Base-by-base conservation (phyloP, 768 basidiomycete species). In the Lactarius sp. region DNA sequence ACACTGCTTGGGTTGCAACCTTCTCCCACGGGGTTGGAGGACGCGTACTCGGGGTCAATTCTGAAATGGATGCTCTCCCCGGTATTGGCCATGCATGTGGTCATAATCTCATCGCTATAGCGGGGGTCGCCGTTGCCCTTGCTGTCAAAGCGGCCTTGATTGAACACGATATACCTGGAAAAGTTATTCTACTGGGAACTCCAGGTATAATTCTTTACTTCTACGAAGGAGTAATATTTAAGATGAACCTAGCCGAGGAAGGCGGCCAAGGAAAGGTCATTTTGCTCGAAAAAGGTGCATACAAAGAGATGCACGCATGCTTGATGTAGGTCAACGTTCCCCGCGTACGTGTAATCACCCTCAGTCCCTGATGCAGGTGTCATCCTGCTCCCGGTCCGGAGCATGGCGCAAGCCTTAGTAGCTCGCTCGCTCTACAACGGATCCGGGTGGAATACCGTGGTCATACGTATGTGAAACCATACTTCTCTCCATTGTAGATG, bases 331-430 rank as follows among this genome's bases (percentile, higher is more conserved):
- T 70, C 3, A 3, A 22, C 22, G 6, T 49, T 57, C 14, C 27
- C 34, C 42, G 3, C 31, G 13, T 44, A 42, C 7, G 12, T 20
- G 39, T 18, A 46, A 18, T 5, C 22, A 57, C 52, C 52, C 33
- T 52, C 7, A 52, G 59, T 36, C 10, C 20, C 3, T 46, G 31
- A 49, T 44, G 1, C 52, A 90, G 90, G 87, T 92, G 87, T 67
- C 90, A 91, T 67, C 89, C 92, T 16, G 88, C 87, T 46, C 86
- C 90, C 18, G 90, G 92, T 1, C 89, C 89, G 1, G 78, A 83
- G 5, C 80, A 81, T 7, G 87, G 85, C 4, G 81, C 87, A 42
- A 88, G 84, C 64, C 75, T 92, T 42, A 83, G 80, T 53, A 78
- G 83, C 65, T 84, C 78, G 66, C 79, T 92, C 5, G 88, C 91